Conservation (phyloP, 257 asterid genomes). For the Solanum chilense region DNA sequence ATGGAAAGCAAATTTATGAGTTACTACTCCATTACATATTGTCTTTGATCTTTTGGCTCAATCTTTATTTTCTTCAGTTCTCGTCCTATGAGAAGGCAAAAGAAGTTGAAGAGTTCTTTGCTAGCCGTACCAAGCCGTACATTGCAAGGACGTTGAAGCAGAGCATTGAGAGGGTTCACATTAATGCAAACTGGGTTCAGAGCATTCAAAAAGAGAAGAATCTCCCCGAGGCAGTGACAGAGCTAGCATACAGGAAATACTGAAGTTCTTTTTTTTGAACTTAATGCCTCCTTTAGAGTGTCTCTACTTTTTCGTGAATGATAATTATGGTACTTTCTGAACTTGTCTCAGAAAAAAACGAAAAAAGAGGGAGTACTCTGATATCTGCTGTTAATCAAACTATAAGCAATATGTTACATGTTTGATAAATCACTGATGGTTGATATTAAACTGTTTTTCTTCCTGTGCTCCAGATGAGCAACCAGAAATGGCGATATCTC, state of each 20-base stretch:
- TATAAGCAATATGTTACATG: neutral
- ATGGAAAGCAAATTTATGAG: neutral
- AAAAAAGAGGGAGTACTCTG: neutral
- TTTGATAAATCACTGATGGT: neutral
- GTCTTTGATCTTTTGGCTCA: neutral
- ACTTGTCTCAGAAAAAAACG: neutral
- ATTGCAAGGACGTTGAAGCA: conserved; percentile 86
- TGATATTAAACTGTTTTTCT: neutral
- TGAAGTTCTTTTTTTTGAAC: neutral
- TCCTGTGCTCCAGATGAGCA: neutral
- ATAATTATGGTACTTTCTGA: neutral
- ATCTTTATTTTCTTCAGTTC: conserved; percentile 30
- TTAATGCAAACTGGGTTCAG: conserved; percentile 67
- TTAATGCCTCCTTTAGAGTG: neutral
- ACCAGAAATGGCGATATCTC: neutral
- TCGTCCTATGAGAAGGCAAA: conserved; percentile 61
- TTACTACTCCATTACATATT: too few relatives aligned
- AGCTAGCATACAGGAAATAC: conserved; percentile 57
- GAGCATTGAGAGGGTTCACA: conserved; percentile 69
- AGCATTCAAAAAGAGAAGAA: conserved; percentile 62
- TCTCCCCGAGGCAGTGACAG: conserved; percentile 48
- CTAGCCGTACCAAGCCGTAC: conserved; percentile 69
- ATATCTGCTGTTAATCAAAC: neutral
- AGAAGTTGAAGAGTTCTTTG: conserved; percentile 64
- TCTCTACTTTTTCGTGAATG: neutral